Evolutionary conservation across 345 rosid species (phyloP).

Genomic region (Populus nigra): DNA sequence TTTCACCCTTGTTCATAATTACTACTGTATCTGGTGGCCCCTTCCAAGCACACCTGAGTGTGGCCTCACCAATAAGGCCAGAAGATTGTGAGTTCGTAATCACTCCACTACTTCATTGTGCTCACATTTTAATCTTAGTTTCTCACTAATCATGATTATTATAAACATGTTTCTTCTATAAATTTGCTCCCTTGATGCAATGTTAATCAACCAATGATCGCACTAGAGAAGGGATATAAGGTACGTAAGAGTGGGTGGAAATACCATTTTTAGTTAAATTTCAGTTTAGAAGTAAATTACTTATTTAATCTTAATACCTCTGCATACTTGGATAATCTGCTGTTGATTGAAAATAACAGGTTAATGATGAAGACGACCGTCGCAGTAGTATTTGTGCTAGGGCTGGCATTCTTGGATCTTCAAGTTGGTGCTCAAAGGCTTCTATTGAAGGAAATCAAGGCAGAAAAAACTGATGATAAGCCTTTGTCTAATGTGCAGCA

Average conservation of each 20-base stretch:
- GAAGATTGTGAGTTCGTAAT: slow-evolving; percentile 1
- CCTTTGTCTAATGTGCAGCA: too few species aligned
- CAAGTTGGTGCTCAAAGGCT: slow-evolving; percentile 28
- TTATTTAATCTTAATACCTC: background rate
- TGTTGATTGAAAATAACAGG: slow-evolving; percentile 3
- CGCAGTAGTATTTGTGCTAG: slow-evolving; percentile 12
- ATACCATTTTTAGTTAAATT: background rate
- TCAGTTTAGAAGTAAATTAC: background rate
- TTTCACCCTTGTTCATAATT: slow-evolving; percentile 8
- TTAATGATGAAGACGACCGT: slow-evolving; percentile 23
- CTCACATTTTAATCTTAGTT: background rate
- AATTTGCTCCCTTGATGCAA: background rate
- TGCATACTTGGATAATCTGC: background rate
- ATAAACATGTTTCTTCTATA: background rate
- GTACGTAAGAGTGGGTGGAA: background rate
- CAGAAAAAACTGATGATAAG: background rate
- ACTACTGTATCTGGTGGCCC: slow-evolving; percentile 5
- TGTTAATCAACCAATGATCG: slow-evolving; percentile 8
- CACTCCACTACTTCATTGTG: slow-evolving; percentile 19
- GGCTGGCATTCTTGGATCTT: slow-evolving; percentile 14
- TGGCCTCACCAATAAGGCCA: slow-evolving; percentile 2
- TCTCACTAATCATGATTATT: slow-evolving; percentile 26
- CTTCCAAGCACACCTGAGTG: background rate
- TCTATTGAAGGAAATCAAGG: background rate
- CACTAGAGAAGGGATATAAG: slow-evolving; percentile 11